Percentiles rank a stretch among this genome's conserved stretches.
These are phyloP conservation scores for Saturnispora sekii DNA, from an alignment of 805 yeast species.

Conservation along the genomic window DNA sequence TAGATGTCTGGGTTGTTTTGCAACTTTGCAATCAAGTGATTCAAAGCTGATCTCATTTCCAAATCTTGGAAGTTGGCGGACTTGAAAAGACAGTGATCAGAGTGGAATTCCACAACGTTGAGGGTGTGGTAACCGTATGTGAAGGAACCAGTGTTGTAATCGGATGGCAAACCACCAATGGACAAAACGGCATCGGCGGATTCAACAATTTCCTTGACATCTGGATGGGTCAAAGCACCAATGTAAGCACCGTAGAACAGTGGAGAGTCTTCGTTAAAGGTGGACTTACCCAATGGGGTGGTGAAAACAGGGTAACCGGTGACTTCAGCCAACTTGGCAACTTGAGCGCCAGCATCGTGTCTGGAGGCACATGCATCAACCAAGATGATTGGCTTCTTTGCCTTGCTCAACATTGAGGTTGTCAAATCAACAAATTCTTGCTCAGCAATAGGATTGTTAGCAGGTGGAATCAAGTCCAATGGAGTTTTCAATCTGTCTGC, in stretches of 20 bases:
- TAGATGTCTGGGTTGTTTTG: constrained; percentile 15
- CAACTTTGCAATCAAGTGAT: constrained; percentile 31
- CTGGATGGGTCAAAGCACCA: constrained; percentile 70
- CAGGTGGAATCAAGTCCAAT: constrained; percentile 47
- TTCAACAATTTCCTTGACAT: constrained; percentile 64
- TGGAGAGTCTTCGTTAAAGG: constrained; percentile 60
- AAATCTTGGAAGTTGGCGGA: constrained; percentile 64
- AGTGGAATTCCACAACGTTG: constrained; percentile 71
- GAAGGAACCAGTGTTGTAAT: constrained; percentile 85
- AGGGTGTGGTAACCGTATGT: constrained; percentile 66
- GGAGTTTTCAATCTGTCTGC: constrained; percentile 44
- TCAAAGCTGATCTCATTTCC: constrained; percentile 53
- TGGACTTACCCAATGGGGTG: constrained; percentile 87
- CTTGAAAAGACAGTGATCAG: constrained; percentile 62
- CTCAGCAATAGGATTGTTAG: constrained; percentile 54
- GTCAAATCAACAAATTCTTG: constrained; percentile 49
- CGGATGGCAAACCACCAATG: constrained; percentile 76
- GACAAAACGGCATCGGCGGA: constrained; percentile 65
- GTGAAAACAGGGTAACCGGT: constrained; percentile 77
- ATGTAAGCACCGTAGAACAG: constrained; percentile 81
- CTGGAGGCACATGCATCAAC: constrained; percentile 85
- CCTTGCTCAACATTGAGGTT: constrained; percentile 40
- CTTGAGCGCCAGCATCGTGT: constrained; percentile 60
- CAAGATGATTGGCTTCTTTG: constrained; percentile 63
- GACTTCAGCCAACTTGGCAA: constrained; percentile 47